Base-by-base conservation (phyloP, 2,329 filamentous ascomycete genomes). In the Monilinia aucupariae region DNA sequence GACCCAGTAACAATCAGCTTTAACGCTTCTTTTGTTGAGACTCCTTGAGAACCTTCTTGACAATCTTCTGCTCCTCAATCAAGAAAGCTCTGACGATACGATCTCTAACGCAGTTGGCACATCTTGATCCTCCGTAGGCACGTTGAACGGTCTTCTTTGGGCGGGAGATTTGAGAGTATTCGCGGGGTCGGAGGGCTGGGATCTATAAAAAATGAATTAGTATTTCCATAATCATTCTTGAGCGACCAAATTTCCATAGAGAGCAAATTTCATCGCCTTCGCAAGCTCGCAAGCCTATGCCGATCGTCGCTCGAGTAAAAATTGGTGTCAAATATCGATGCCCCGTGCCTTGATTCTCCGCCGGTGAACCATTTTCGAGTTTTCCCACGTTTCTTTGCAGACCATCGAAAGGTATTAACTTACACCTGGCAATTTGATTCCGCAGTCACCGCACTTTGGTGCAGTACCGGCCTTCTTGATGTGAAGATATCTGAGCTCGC, bases 41-140 rank as follows among this genome's bases (percentile, higher is more conserved):
- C 86, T 97, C 93, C 90, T 97, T 97, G 79, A 97, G 87, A 76
- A 99, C 94, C 91, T 99, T 99, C 92, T 99, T 99, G 82, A 99
- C 94, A 75, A 99, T 97, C 91, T 99, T 99, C 86, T 99, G 94
- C 88, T 99, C 94, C 85, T 99, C 96, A 72, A 99, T 97, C 79
- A 99, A 83, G 89, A 99, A 99, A 70, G 94, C 94, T 74, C 94
- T 91, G 74, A 97, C 91, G 74, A 99, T 91, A 75, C 94, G 90
- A 85, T 99, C 94, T 81, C 93, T 92, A 74, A 99, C 94, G 81
- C 94, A 99, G 86, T 91, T 94, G 78, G 90, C 92, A 85, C 94
- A 99, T 86, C 94, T 91, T 76, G 92, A 97, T 77, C 94, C 94
- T 80, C 94, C 92, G 80, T 99, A 99, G 76, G 94, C 92, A 76